These are phyloP conservation scores for Xylaria scruposa DNA, from an alignment of 495 filamentous ascomycete species.

Conservation along the genomic window DNA sequence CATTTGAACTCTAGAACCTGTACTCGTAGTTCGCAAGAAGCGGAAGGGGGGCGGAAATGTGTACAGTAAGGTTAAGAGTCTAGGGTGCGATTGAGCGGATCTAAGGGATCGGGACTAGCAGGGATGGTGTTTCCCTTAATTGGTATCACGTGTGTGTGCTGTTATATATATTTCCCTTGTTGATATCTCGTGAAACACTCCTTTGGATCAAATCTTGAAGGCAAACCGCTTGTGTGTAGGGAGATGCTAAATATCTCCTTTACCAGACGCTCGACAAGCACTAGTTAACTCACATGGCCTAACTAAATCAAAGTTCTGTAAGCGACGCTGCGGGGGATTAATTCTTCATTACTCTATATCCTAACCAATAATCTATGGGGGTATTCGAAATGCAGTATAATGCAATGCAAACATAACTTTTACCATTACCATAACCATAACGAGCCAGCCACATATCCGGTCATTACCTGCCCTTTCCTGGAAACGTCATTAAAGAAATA, in stretches of 20 bases:
- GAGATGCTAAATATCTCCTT: neutral
- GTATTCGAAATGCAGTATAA: constrained; percentile 22
- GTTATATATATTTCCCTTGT: neutral
- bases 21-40: too few relatives aligned
- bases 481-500: constrained; percentile 26
- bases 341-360: constrained; percentile 19
- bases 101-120: neutral
- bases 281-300: neutral
- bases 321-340: neutral
- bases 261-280: neutral
- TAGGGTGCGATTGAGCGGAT: neutral
- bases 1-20: too few relatives aligned
- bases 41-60: too few relatives aligned
- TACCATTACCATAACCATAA: neutral
- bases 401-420: constrained; percentile 13
- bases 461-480: neutral
- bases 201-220: neutral
- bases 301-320: neutral
- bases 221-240: neutral
- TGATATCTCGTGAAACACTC: neutral
- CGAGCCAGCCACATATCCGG: neutral
- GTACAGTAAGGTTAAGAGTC: neutral
- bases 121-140: neutral
- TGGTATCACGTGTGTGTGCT: neutral
- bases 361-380: constrained; percentile 29